These are phyloP conservation scores for Peltaster fructicola DNA, from an alignment of 2,329 filamentous ascomycete species.

Conservation along the genomic window DNA sequence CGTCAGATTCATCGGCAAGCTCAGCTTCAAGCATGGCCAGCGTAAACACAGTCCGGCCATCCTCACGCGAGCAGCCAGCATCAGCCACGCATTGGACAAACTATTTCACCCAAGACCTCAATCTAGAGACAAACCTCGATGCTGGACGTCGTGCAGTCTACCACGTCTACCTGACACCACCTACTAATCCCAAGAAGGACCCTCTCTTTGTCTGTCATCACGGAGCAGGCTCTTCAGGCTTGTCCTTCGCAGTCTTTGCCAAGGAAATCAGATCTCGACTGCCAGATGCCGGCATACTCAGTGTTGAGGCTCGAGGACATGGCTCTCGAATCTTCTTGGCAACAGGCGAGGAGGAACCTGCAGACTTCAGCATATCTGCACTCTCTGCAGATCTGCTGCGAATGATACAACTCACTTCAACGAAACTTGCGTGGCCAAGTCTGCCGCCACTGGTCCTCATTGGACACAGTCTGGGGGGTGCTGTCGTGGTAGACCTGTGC, in stretches of 20 bases:
- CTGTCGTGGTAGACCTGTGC: slow-evolving; percentile 73
- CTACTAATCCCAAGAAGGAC: slow-evolving; percentile 39
- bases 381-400: slow-evolving; percentile 55
- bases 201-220: slow-evolving; percentile 90
- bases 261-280: slow-evolving; percentile 60
- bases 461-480: slow-evolving; percentile 84
- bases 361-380: slow-evolving; percentile 53
- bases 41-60: slow-evolving; percentile 31
- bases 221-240: slow-evolving; percentile 78
- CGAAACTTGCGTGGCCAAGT: slow-evolving; percentile 51
- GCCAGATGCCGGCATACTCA: slow-evolving; percentile 66
- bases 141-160: slow-evolving; percentile 38
- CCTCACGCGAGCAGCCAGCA: slow-evolving; percentile 23
- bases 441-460: slow-evolving; percentile 66
- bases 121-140: slow-evolving; percentile 36
- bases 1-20: no score
- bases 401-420: slow-evolving; percentile 48
- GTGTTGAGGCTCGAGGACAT: slow-evolving; percentile 73
- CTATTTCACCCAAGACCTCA: slow-evolving; percentile 80
- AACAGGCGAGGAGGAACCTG: slow-evolving; percentile 22
- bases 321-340: slow-evolving; percentile 45
- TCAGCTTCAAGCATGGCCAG: slow-evolving; percentile 83
- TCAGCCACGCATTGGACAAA: slow-evolving; percentile 68
- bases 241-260: slow-evolving; percentile 75
- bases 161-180: slow-evolving; percentile 79